phyloP scores from a whole-genome alignment of 176 grass and related monocot species.

The Oryza punctata region DNA sequence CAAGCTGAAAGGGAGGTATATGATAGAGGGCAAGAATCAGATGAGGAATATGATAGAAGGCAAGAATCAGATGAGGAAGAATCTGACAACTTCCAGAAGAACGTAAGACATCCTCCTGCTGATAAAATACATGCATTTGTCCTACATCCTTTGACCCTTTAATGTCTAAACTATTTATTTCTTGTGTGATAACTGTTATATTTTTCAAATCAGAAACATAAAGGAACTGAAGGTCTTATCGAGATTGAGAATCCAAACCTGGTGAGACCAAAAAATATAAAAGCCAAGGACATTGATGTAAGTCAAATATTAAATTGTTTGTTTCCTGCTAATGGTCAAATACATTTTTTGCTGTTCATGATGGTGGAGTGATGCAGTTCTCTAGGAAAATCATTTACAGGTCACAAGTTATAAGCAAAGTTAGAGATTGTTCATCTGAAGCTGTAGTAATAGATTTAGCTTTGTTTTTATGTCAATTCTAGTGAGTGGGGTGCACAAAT shows the following conservation, averaged over 20 bases:
- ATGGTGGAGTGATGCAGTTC: neutral
- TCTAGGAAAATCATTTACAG: neutral
- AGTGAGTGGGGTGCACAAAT: neutral
- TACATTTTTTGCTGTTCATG: neutral
- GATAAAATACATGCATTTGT: slow-evolving; percentile 14
- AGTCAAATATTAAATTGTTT: too few species aligned
- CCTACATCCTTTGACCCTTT: neutral
- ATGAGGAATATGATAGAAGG: slow-evolving; percentile 38
- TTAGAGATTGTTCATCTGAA: neutral
- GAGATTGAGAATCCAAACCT: slow-evolving; percentile 97
- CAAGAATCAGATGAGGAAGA: slow-evolving; percentile 52
- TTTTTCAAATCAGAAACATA: slow-evolving; percentile 57
- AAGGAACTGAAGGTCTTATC: slow-evolving; percentile 77
- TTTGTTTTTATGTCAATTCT: neutral
- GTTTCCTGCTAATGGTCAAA: too few species aligned
- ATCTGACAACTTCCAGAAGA: slow-evolving; percentile 55
- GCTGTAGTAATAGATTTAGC: neutral
- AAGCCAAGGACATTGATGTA: slow-evolving; percentile 86
- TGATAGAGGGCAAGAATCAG: slow-evolving; percentile 27
- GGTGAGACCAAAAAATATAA: slow-evolving; percentile 73
- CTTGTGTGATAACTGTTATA: neutral
- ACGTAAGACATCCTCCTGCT: slow-evolving; percentile 42
- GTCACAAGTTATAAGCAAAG: neutral
- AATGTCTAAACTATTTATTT: slow-evolving; percentile 1
- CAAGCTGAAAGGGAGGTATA: slow-evolving; percentile 42